Percentiles rank a stretch among this genome's conserved stretches.
Evolutionary conservation across 805 yeast genomes (phyloP).

Genomic region (Jamesozyma rosinii): DNA sequence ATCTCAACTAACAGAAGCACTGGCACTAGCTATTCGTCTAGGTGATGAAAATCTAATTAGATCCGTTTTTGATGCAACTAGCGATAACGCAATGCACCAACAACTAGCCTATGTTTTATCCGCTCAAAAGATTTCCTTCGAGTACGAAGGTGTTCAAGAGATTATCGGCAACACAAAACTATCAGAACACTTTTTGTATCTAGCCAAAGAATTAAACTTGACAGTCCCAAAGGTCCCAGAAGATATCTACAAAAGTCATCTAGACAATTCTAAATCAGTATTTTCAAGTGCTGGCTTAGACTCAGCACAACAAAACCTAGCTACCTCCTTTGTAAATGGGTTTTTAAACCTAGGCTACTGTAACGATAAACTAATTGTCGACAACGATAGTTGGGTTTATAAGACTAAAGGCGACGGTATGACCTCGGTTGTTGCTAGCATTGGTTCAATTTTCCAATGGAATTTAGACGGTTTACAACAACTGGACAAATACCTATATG

Average conservation of each 20-base stretch:
- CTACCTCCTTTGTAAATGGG: slow-evolving; percentile 88
- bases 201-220: slow-evolving; percentile 79
- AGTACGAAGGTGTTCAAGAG: slow-evolving; percentile 62
- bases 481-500: slow-evolving; percentile 79
- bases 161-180: slow-evolving; percentile 72
- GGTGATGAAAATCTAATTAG: slow-evolving; percentile 72
- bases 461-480: slow-evolving; percentile 84
- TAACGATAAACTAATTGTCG: slow-evolving; percentile 67
- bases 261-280: slow-evolving; percentile 61
- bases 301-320: slow-evolving; percentile 90
- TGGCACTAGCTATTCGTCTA: slow-evolving; percentile 78
- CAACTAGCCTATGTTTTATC: slow-evolving; percentile 87
- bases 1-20: slow-evolving; percentile 78
- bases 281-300: slow-evolving; percentile 48
- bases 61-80: slow-evolving; percentile 73
- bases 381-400: slow-evolving; percentile 81
- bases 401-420: slow-evolving; percentile 87
- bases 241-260: slow-evolving; percentile 84
- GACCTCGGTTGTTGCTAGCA: slow-evolving; percentile 83
- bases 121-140: slow-evolving; percentile 75
- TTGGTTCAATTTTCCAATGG: slow-evolving; percentile 90
- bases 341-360: slow-evolving; percentile 89
- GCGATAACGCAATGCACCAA: slow-evolving; percentile 65
- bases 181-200: slow-evolving; percentile 68
- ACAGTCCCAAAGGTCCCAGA: slow-evolving; percentile 89